phyloP scores from a whole-genome alignment of 345 rosid genomes.

The Alliaria petiolata region DNA sequence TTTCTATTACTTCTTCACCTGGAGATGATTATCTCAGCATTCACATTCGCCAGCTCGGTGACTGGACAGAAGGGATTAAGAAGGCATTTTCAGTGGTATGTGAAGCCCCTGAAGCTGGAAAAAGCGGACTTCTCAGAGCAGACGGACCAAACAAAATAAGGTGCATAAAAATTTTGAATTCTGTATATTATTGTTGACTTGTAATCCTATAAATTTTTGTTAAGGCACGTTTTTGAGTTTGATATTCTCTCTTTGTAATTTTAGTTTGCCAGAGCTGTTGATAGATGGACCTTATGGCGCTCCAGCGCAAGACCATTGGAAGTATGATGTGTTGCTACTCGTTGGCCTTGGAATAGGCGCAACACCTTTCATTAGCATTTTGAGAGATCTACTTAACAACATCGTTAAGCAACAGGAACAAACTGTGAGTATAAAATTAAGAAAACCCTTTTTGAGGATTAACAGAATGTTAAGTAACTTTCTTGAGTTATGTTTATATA shows the following conservation, averaged over 20 bases:
- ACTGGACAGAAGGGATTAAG: conserved; percentile 96
- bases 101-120: conserved; percentile 44
- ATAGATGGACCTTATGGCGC: conserved; percentile 85
- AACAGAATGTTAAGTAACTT: neutral
- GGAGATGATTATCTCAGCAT: conserved; percentile 79
- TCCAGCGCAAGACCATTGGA: conserved; percentile 85
- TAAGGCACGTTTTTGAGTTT: neutral
- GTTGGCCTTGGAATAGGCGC: conserved; percentile 94
- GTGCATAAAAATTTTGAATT: neutral
- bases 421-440: conserved; percentile 45
- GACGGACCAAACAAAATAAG: conserved; percentile 19
- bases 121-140: conserved; percentile 50
- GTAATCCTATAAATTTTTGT: neutral
- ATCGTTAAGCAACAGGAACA: conserved; percentile 38
- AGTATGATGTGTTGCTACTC: conserved; percentile 77
- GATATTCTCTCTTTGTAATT: conserved; percentile 12
- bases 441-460: neutral
- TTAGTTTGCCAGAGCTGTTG: conserved; percentile 45
- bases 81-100: conserved; percentile 64
- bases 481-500: neutral
- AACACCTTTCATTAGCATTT: conserved; percentile 80
- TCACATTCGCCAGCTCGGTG: conserved; percentile 54
- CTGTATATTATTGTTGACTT: neutral
- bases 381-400: conserved; percentile 58
- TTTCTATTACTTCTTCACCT: conserved; percentile 95